Conservation (phyloP, 148 eudicot species). For the Limonium bicolor region DNA sequence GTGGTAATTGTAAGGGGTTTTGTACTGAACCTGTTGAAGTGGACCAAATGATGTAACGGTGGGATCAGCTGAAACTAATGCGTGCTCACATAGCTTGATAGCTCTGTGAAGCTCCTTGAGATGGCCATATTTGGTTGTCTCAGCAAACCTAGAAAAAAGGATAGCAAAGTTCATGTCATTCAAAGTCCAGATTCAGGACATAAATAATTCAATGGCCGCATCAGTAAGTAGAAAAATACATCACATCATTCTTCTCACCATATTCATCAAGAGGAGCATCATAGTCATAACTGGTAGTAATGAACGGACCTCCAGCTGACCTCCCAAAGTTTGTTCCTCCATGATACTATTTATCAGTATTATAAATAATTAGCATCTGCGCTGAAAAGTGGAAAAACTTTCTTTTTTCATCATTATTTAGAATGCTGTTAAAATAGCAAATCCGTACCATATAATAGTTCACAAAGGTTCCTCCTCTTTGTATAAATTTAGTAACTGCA, state of each 20-base stretch:
- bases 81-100: conserved; percentile 62
- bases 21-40: conserved; percentile 67
- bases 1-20: no score
- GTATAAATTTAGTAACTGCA: conserved; percentile 68
- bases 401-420: no score
- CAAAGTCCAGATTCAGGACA: no score
- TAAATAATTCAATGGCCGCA: no score
- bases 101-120: conserved; percentile 67
- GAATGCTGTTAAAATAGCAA: conserved; percentile 1
- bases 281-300: conserved; percentile 90
- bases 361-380: background rate
- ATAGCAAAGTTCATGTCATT: no score
- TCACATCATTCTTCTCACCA: conserved; percentile 23
- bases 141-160: conserved; percentile 52
- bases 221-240: no score
- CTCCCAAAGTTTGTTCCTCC: conserved; percentile 94
- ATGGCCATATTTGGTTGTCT: conserved; percentile 79
- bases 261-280: conserved; percentile 96
- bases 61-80: conserved; percentile 69
- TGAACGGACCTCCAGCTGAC: conserved; percentile 87
- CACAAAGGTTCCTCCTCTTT: conserved; percentile 79
- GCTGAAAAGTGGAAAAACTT: no score
- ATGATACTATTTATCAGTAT: conserved; percentile 40
- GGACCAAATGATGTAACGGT: conserved; percentile 51
- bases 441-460: conserved; percentile 82